Base-by-base conservation (phyloP, 2,329 filamentous ascomycete genomes). In the Macroventuria anomochaeta region DNA sequence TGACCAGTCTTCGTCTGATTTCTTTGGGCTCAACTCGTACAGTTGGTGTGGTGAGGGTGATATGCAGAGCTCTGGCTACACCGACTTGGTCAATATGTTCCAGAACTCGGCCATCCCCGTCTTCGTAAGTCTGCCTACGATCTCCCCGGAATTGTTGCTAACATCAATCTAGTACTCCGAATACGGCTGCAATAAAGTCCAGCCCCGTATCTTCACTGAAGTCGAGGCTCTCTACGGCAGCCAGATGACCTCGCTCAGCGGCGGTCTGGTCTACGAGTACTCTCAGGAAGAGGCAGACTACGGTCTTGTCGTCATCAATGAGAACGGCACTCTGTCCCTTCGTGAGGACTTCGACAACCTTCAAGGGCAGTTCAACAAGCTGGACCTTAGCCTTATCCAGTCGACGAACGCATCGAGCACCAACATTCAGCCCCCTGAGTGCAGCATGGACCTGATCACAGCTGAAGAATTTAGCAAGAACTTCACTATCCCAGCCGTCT, bases 221-320 rank as follows among this genome's bases (percentile, higher is more conserved):
- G 87, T 91, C 11, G 80, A 79, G 49, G 80, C 86, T 57, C 85
- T 95, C 61, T 93, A 93, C 74, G 83, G 88, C 51, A 67, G 80
- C 32, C 65, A 90, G 59, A 92, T 93, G 88, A 87, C 79, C 15
- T 79, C 85, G 51, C 86, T 93, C 68, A 88, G 86, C 48, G 90
- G 90, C 58, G 90, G 89, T 59, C 81, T 95, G 38, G 88, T 93
- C 38, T 95, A 93, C 79, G 89, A 95, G 75, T 93, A 85, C 75
- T 86, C 85, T 1, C 82, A 92, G 75, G 90, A 93, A 71, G 75
- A 77, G 34, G 87, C 88, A 71, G 73, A 82, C 63, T 83, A 77
- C 60, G 81, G 81, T 40, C 71, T 83, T 6, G 78, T 82, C 10
- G 57, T 72, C 28, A 70, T 80, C 55, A 74, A 79, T 57, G 59